Base-by-base conservation (phyloP, 2,329 filamentous ascomycete species). In the Fusarium pseudocircinatum region DNA sequence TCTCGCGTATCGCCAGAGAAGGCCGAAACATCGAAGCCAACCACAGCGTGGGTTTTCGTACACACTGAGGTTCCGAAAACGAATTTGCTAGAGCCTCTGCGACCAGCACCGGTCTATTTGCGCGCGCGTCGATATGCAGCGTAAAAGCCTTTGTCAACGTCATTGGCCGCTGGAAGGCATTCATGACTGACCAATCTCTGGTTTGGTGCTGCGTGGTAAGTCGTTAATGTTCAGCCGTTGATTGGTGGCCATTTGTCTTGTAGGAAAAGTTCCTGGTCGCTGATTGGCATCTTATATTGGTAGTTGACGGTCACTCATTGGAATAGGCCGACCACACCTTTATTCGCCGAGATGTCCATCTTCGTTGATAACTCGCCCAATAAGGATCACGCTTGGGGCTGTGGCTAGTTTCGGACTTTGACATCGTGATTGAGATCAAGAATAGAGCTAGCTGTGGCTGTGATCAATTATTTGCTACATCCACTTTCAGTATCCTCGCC, bases 81-180 rank as follows among this genome's bases (percentile, higher is more conserved):
- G 24, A 26, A 47, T 24, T 32, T 32, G 32, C 20, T 7, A 12
- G 36, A 32, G 10, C n/a, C 37, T 14, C 28, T n/a, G 34, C 22
- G 47, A 42, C 28, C 37, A 40, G 36, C 20, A 47, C 22, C 28
- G 36, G 39, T 32, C n/a, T 30, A 39, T n/a, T 73, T 57, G 70
- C 60, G 65, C 65, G 65, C 52, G 70, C 70, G 53, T 73, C 60
- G 69, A 63, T 42, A 58, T 64, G 54, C 54, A 72, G 46, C 32
- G 20, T 20, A 36, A 47, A 28, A 32, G 47, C 26, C 11, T 53
- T 32, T n/a, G 15, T 30, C 42, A 49, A 39, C 28, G 50, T 46
- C 46, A 58, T 46, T 50, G 59, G 40, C 28, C 49, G 32, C 14
- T 22, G 43, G 36, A 44, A 42, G 34, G 26, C 34, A 46, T 60